phyloP scores from a whole-genome alignment of 2,329 filamentous ascomycete genomes.

The Alternaria burnsii region DNA sequence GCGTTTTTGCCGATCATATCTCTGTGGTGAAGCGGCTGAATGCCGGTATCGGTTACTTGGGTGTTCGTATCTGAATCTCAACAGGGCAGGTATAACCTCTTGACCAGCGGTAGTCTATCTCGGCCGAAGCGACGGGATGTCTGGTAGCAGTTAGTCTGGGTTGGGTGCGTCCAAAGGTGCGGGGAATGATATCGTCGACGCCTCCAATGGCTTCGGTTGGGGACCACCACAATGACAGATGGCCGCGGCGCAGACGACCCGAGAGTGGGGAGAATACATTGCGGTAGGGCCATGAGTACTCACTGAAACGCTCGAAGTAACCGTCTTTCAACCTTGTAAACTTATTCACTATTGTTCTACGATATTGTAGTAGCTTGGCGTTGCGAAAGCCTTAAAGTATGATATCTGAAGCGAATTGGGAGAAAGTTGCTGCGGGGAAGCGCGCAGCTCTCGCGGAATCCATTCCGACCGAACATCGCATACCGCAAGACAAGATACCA shows the following conservation, averaged over 20 bases:
- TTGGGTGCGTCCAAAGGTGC: slow-evolving; percentile 5
- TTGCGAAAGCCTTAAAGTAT: slow-evolving; percentile 2
- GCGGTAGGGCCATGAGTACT: slow-evolving; percentile 13
- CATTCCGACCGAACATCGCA: slow-evolving; percentile 67
- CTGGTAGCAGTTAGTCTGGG: slow-evolving; percentile 12
- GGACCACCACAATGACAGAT: slow-evolving; percentile 8
- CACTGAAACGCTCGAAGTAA: neutral
- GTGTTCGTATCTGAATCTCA: slow-evolving; percentile 12
- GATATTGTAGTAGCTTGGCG: slow-evolving; percentile 3
- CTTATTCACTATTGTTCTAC: neutral
- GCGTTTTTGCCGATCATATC: slow-evolving; percentile 13
- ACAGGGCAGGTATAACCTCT: slow-evolving; percentile 14
- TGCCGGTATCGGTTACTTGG: slow-evolving; percentile 22
- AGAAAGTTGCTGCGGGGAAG: slow-evolving; percentile 54
- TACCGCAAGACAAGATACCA: slow-evolving; percentile 64
- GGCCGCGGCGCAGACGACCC: slow-evolving; percentile 21
- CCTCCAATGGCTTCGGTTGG: slow-evolving; percentile 8
- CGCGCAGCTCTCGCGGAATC: slow-evolving; percentile 56
- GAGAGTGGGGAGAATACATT: slow-evolving; percentile 34
- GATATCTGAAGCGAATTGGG: slow-evolving; percentile 50
- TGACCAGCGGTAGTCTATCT: slow-evolving; percentile 1
- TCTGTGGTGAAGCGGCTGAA: slow-evolving; percentile 8
- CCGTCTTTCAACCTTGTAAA: neutral
- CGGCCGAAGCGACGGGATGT: slow-evolving; percentile 11
- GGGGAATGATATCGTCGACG: slow-evolving; percentile 13